Percentiles rank a stretch among this genome's conserved stretches.
phyloP scores from a whole-genome alignment of 805 yeast genomes.

The Zygosaccharomyces pseudorouxii region DNA sequence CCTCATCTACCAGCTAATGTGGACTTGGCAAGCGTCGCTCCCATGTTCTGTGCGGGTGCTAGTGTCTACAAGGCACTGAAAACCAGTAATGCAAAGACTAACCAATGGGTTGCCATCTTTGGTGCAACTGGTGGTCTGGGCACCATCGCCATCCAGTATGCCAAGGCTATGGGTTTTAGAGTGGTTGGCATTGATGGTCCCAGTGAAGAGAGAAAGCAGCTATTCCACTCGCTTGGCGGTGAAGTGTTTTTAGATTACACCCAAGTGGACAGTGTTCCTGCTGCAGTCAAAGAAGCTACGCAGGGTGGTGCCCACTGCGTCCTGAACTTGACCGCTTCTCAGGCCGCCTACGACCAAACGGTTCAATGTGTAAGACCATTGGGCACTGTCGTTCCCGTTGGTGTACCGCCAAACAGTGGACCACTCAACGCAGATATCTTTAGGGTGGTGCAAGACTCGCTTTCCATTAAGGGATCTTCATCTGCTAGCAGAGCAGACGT shows the following conservation, averaged over 20 bases:
- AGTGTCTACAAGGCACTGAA: slow-evolving; percentile 59
- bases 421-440: slow-evolving; percentile 61
- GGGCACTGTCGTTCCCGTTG: slow-evolving; percentile 68
- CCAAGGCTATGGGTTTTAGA: slow-evolving; percentile 53
- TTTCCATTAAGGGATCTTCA: slow-evolving; percentile 70
- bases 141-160: slow-evolving; percentile 55
- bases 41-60: slow-evolving; percentile 58
- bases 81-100: slow-evolving; percentile 44
- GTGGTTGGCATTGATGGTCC: slow-evolving; percentile 54
- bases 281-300: slow-evolving; percentile 49
- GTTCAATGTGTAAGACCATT: slow-evolving; percentile 53
- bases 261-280: slow-evolving; percentile 46
- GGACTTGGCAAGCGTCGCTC: slow-evolving; percentile 68
- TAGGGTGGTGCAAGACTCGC: slow-evolving; percentile 63
- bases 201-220: slow-evolving; percentile 44
- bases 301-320: slow-evolving; percentile 71
- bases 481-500: slow-evolving; percentile 87
- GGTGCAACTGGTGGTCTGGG: slow-evolving; percentile 66
- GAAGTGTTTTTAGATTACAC: slow-evolving; percentile 54
- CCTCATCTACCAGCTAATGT: slow-evolving; percentile 67
- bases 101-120: slow-evolving; percentile 55
- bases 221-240: slow-evolving; percentile 47
- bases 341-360: slow-evolving; percentile 55
- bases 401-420: slow-evolving; percentile 71
- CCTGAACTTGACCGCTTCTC: slow-evolving; percentile 65